A percentile compares a stretch with the other conserved stretches of the same genome.
These are phyloP conservation scores for Schizopora paradoxa DNA, from an alignment of 1,284 basidiomycete genomes.

Conservation along the genomic window DNA sequence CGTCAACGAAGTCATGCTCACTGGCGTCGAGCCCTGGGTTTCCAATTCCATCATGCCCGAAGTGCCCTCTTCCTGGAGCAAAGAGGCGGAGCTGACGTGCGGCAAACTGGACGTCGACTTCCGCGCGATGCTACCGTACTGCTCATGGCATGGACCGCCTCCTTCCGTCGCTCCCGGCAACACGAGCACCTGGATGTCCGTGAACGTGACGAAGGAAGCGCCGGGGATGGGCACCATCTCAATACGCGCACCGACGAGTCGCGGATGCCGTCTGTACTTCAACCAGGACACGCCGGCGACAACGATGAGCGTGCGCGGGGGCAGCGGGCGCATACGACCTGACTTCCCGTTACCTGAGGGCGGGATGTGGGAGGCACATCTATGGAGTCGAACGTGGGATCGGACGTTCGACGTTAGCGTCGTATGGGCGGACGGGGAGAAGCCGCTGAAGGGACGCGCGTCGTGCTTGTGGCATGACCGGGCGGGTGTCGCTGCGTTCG, in stretches of 20 bases:
- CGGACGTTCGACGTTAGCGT: constrained; percentile 52
- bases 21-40: constrained; percentile 42
- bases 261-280: constrained; percentile 59
- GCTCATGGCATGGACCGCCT: constrained; percentile 30
- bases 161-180: constrained; percentile 20
- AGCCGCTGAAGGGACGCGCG: constrained; percentile 42
- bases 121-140: constrained; percentile 26
- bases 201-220: constrained; percentile 32
- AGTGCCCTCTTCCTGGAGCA: constrained; percentile 47
- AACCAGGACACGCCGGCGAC: constrained; percentile 39
- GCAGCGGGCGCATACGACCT: constrained; percentile 33
- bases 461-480: constrained; percentile 71
- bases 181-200: constrained; percentile 25
- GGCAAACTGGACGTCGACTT: constrained; percentile 17
- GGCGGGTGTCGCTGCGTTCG: constrained; percentile 66
- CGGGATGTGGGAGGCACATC: constrained; percentile 41
- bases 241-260: constrained; percentile 45
- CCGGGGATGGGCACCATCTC: constrained; percentile 37
- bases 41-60: constrained; percentile 38
- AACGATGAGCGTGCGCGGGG: constrained; percentile 33
- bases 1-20: constrained; percentile 37
- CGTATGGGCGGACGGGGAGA: constrained; percentile 30
- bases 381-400: constrained; percentile 72
- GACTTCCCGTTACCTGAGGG: constrained; percentile 38
- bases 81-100: constrained; percentile 19